Base-by-base conservation (phyloP, 2,329 filamentous ascomycete genomes). In the Xylaria polymorpha region DNA sequence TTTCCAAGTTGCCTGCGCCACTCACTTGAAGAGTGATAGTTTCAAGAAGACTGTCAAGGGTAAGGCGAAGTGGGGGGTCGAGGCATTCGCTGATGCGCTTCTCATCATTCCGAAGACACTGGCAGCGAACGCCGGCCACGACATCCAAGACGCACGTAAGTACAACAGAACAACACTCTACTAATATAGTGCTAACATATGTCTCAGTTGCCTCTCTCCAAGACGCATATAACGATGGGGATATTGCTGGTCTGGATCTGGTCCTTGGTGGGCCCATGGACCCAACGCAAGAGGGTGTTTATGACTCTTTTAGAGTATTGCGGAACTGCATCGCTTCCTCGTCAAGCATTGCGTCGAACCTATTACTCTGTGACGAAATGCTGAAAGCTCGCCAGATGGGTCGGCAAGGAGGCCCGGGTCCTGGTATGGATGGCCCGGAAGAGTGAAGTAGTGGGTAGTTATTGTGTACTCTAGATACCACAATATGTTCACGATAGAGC, bases 341-440 rank as follows among this genome's bases (percentile, higher is more conserved):
- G 81, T 92, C 95, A 32, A 94, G 96, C 72, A 99, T 99, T 78
- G 95, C 96, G 6, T 95, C 93, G 10, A 99, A 99, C 83, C 85
- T 99, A 73, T 85, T 99, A 73, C 87, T 99, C 59, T 99, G 96
- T 78, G 96, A 99, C 78, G 96, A 99, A 86, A 87, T 99, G 85
- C 86, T 99, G 77, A 99, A 99, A 87, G 96, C 96, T 70, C 88
- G 96, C 80, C 95, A 99, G 85, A 99, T 99, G 96, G 91, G 87
- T 58, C 85, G 89, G 78, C 82, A 85, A 81, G 86, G 83, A 46
- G 88, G 87, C 25, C 89, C 89, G 2, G 89, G 89, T 7, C 87
- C 88, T 4, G 88, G 88, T 68, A 90, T 90, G 86, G 89, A 91
- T 74, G 48, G 63, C 22, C 66, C 66, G 14, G 67, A 66, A 53